Percentiles rank a stretch among this genome's conserved stretches.
Conservation (phyloP, 306 rosid genomes). For the Oemleria cerasiformis region DNA sequence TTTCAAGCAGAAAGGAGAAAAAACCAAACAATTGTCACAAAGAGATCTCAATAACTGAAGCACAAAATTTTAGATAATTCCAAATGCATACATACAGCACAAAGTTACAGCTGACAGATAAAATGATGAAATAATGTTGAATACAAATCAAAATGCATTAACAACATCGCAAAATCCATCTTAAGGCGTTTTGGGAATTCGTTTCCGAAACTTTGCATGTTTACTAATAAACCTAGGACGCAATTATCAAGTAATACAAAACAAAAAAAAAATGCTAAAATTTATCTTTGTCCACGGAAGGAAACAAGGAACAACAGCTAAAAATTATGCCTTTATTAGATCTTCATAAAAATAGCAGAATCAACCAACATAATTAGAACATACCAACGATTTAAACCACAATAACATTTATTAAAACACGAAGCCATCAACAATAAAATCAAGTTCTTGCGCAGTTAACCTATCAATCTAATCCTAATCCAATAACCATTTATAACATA, state of each 20-base stretch:
- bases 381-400: constrained; percentile 14
- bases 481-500: not conserved
- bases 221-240: not conserved
- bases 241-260: constrained; percentile 7
- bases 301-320: not conserved
- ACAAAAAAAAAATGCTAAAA: constrained; percentile 9
- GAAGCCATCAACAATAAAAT: constrained; percentile 25
- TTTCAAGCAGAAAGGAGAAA: not conserved
- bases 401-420: not conserved
- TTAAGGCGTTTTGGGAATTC: not conserved
- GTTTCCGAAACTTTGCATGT: not conserved
- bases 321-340: constrained; percentile 21
- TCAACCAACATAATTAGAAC: constrained; percentile 14
- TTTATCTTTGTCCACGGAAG: not conserved
- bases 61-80: constrained; percentile 3
- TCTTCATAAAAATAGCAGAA: constrained; percentile 19
- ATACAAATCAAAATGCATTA: constrained; percentile 10
- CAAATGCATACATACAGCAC: constrained; percentile 8
- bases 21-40: constrained; percentile 17
- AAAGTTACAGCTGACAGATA: constrained; percentile 8
- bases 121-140: not conserved
- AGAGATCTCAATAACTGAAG: not conserved
- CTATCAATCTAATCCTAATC: constrained; percentile 10
- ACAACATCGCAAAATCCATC: not conserved
- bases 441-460: constrained; percentile 15